phyloP scores from a whole-genome alignment of 805 yeast genomes.

The Kockiozyma suomiensis region DNA sequence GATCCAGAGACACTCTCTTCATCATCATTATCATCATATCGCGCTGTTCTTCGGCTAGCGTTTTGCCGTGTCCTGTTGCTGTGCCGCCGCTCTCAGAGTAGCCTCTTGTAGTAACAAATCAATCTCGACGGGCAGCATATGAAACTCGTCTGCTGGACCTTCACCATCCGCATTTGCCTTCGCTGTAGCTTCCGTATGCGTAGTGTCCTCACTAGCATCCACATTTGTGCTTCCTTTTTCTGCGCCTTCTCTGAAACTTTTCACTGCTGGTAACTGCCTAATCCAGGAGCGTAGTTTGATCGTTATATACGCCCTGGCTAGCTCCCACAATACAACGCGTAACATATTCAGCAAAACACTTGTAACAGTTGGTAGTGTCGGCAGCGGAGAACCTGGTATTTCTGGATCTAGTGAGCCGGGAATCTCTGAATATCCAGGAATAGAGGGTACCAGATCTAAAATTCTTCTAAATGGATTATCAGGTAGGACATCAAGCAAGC shows the following conservation, averaged over 20 bases:
- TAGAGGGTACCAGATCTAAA: background rate
- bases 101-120: background rate
- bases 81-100: background rate
- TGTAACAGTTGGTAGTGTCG: background rate
- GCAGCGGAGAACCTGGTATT: background rate
- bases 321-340: background rate
- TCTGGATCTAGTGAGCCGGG: background rate
- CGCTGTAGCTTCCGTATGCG: background rate
- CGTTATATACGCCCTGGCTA: background rate
- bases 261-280: background rate
- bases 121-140: slow-evolving; percentile 1
- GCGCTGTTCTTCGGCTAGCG: background rate
- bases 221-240: background rate
- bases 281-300: background rate
- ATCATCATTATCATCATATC: background rate
- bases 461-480: background rate
- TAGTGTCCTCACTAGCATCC: background rate
- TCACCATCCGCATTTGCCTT: background rate
- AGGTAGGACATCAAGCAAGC: background rate
- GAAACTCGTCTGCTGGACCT: background rate
- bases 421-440: background rate
- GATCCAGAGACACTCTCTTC: background rate
- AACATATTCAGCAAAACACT: background rate
- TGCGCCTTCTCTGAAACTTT: background rate
- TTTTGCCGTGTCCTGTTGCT: background rate